Evolutionary conservation across 208 protist genomes (phyloP).

Genomic region (Acanthamoeba lenticulata): DNA sequence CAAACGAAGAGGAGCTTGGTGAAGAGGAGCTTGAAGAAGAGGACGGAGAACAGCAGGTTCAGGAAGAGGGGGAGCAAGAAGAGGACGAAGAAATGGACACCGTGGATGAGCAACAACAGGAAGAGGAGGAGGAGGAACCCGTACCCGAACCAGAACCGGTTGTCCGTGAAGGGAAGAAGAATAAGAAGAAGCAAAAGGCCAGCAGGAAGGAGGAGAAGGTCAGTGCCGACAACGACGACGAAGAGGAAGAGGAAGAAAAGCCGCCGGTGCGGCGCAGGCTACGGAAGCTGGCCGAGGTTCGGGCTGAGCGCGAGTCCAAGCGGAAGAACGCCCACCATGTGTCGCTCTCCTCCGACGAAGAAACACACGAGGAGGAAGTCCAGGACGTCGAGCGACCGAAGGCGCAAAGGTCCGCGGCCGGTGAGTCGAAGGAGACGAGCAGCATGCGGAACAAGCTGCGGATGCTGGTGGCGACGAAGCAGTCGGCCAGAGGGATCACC

Average conservation of each 20-base stretch:
- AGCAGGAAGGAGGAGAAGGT: too few relatives aligned
- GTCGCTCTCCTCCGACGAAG: neutral
- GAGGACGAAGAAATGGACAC: slow-evolving; percentile 29
- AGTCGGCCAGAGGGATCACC: neutral
- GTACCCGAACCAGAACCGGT: too few relatives aligned
- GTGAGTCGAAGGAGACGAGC: neutral
- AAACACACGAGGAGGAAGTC: neutral
- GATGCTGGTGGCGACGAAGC: neutral
- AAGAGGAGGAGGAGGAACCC: too few relatives aligned
- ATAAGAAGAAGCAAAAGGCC: too few relatives aligned
- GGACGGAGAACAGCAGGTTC: too few relatives aligned
- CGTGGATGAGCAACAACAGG: too few relatives aligned
- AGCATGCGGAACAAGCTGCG: slow-evolving; percentile 27
- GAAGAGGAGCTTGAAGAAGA: too few relatives aligned
- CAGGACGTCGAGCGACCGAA: neutral
- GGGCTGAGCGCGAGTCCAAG: neutral
- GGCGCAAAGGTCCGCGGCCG: neutral
- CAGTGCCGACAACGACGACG: too few relatives aligned
- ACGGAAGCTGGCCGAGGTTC: slow-evolving; percentile 16
- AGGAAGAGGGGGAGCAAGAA: too few relatives aligned
- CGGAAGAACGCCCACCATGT: neutral
- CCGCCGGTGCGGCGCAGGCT: neutral
- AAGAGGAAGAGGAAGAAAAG: slow-evolving; percentile 27
- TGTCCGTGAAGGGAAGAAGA: too few relatives aligned
- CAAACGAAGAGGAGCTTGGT: too few relatives aligned